Conservation (phyloP, 2,329 filamentous ascomycete genomes). For the Xylaria sp. region DNA sequence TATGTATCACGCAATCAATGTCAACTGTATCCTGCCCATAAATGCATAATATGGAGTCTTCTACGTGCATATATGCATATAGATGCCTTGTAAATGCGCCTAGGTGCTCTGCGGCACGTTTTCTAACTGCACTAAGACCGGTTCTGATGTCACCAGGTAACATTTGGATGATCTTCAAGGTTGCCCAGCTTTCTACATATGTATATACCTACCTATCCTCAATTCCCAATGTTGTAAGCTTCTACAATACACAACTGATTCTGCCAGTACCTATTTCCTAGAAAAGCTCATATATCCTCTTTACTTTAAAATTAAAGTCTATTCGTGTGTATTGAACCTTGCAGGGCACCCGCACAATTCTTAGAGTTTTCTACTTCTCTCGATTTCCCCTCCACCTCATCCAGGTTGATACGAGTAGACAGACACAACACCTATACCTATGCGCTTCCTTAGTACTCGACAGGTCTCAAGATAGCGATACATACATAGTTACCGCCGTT, state of each 20-base stretch:
- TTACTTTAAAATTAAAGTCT: not conserved
- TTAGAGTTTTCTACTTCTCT: not conserved
- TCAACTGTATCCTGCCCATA: not conserved
- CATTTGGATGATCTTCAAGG: not conserved
- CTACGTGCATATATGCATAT: not conserved
- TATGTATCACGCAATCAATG: not conserved
- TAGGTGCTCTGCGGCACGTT: no score
- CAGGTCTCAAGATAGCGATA: not conserved
- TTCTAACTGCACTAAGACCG: not conserved
- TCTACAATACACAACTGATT: not conserved
- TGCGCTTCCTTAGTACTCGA: not conserved
- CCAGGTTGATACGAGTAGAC: not conserved
- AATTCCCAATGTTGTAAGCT: not conserved
- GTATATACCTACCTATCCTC: no score
- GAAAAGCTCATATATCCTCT: not conserved
- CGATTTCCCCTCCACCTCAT: not conserved
- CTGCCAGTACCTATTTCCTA: not conserved
- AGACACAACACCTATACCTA: not conserved
- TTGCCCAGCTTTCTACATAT: not conserved
- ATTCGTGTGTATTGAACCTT: not conserved
- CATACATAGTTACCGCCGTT: not conserved
- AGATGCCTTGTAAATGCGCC: not conserved
- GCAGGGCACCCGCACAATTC: not conserved
- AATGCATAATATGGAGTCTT: not conserved
- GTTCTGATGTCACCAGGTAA: conserved; percentile 14